These are phyloP conservation scores for Neltuma alba DNA, from an alignment of 306 rosid species.

Conservation along the genomic window DNA sequence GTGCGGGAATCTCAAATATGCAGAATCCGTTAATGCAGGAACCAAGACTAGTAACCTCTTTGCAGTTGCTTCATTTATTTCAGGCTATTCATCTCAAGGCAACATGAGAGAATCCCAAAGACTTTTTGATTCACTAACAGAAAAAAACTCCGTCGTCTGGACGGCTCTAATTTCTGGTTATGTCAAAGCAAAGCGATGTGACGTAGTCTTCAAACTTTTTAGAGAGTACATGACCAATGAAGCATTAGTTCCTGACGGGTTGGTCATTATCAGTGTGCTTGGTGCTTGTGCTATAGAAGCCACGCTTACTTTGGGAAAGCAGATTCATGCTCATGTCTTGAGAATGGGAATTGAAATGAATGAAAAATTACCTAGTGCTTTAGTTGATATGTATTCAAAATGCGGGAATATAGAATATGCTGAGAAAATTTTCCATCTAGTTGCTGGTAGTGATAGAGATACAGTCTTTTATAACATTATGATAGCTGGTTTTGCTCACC, in stretches of 20 bases:
- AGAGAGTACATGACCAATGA: constrained; percentile 48
- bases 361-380: constrained; percentile 60
- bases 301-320: constrained; percentile 66
- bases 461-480: constrained; percentile 64
- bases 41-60: constrained; percentile 43
- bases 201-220: constrained; percentile 62
- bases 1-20: constrained; percentile 66
- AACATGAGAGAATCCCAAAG: constrained; percentile 60
- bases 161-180: constrained; percentile 75
- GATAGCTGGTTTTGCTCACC: constrained; percentile 82
- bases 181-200: constrained; percentile 62
- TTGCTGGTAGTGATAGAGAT: constrained; percentile 53
- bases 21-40: constrained; percentile 52
- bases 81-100: constrained; percentile 69
- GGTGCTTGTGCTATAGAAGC: constrained; percentile 77
- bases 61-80: constrained; percentile 61
- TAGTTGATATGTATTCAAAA: constrained; percentile 88
- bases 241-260: constrained; percentile 49
- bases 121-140: constrained; percentile 62
- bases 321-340: constrained; percentile 66
- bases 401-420: constrained; percentile 66
- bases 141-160: constrained; percentile 65
- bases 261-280: constrained; percentile 57
- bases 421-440: constrained; percentile 49
- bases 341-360: constrained; percentile 51